Evolutionary conservation across 2,329 filamentous ascomycete genomes (phyloP), one percentile per base, ranked within the genome.

Genomic region (Davidsoniella australis): DNA sequence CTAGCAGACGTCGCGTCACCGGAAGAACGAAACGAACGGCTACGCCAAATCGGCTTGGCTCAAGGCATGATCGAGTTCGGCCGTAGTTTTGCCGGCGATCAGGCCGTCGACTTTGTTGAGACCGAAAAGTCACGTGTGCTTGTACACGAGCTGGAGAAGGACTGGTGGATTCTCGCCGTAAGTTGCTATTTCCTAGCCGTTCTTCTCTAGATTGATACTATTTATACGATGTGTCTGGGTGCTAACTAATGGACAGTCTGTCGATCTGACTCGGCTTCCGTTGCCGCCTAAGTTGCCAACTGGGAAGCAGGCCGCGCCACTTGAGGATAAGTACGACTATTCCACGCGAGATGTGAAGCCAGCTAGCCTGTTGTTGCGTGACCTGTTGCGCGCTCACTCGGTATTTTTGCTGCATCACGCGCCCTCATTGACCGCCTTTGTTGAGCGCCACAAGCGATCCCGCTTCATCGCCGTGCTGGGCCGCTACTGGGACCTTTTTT

Each of bases 11-110:
- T 29, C 20, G 55, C 72, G 24, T 70, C 70, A 2, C 65, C 74
- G 45, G 78, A 85, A 56, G 78, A 87, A 59, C 77, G 79, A 60
- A 91, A 96, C 64, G 84, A 94, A 66, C 82, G 81, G 57, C 69
- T 96, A 58, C 77, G 91, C 55, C 88, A 95, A 69, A 87, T 98
- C 61, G 91, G 91, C 37, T 76, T 98, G 55, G 91, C 91, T 39
- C 91, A 98, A 67, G 91, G 88, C 61, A 94, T 96, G 82, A 82
- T 94, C 52, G 84, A 80, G 61, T 98, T 98, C 66, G 84, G 85
- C 58, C 82, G 80, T 60, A 88, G 80, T 58, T 98, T 98, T 64
- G 83, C 88, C 2, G 73, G 77, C 54, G 85, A 80, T 52, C 72
- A 80, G 56, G 63, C 84, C 2, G 76, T 95, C 38, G 85, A 94